phyloP scores from a whole-genome alignment of 257 asterid genomes.

The Haberlea rhodopensis region DNA sequence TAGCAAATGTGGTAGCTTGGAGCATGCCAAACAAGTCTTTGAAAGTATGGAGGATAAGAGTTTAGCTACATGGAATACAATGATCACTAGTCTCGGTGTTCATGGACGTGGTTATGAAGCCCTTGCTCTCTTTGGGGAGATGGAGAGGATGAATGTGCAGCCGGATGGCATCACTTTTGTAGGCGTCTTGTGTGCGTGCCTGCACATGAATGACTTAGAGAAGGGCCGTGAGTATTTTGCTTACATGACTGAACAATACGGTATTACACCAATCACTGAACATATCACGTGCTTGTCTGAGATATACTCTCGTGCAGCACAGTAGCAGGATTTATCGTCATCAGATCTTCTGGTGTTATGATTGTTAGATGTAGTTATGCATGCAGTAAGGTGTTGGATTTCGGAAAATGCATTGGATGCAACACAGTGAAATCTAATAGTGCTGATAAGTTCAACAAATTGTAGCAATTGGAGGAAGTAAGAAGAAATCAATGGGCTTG shows the following conservation, averaged over 20 bases:
- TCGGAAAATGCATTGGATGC: background rate
- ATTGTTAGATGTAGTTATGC: background rate
- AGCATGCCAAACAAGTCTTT: constrained; percentile 41
- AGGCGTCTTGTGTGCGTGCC: constrained; percentile 44
- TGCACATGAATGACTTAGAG: constrained; percentile 34
- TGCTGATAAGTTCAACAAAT: background rate
- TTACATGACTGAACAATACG: constrained; percentile 26
- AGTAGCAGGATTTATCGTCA: constrained; percentile 20
- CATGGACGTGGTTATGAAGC: constrained; percentile 48
- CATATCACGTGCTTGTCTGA: constrained; percentile 36
- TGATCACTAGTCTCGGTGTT: constrained; percentile 57
- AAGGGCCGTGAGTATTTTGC: constrained; percentile 38
- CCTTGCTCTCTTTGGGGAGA: constrained; percentile 36
- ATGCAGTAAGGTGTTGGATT: background rate
- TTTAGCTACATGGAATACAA: constrained; percentile 49
- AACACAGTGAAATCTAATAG: background rate
- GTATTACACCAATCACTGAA: constrained; percentile 34
- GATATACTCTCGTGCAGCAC: constrained; percentile 30
- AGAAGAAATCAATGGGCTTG: background rate
- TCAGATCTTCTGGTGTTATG: background rate
- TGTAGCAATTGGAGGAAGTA: background rate
- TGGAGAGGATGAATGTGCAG: constrained; percentile 37
- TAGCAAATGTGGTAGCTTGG: constrained; percentile 56
- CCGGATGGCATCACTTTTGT: constrained; percentile 48
- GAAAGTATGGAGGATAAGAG: constrained; percentile 37